Conservation (phyloP, 2,329 filamentous ascomycete genomes). For the Phialophora verrucosa region DNA sequence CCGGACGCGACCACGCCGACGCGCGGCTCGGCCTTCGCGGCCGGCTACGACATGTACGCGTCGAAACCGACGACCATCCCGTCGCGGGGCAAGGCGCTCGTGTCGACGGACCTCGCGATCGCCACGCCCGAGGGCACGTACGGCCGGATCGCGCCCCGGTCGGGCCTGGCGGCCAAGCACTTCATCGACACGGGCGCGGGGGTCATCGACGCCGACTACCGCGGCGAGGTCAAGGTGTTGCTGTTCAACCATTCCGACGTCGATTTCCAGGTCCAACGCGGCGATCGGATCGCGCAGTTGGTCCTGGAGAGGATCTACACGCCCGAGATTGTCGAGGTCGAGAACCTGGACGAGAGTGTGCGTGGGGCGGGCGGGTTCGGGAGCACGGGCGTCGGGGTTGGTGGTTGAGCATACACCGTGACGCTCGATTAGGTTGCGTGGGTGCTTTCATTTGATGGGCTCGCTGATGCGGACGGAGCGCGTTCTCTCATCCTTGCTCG, state of each 20-base stretch:
- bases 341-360: conserved; percentile 86
- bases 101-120: conserved; percentile 90
- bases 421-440: no score
- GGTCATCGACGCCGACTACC: conserved; percentile 97
- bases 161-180: conserved; percentile 89
- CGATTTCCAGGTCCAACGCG: conserved; percentile 81
- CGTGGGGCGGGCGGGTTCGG: conserved; percentile 90
- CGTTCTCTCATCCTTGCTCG: no score
- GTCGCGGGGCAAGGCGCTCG: conserved; percentile 79
- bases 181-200: conserved; percentile 96
- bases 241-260: conserved; percentile 88
- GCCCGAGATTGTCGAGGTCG: conserved; percentile 86
- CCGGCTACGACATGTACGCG: conserved; percentile 91
- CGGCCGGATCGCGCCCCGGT: conserved; percentile 86
- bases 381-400: conserved; percentile 68
- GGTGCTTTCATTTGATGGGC: no score
- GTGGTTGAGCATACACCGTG: neutral
- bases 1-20: conserved; percentile 81
- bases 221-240: conserved; percentile 90
- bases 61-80: conserved; percentile 77
- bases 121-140: conserved; percentile 89
- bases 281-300: conserved; percentile 91
- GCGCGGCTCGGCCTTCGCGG: conserved; percentile 84
- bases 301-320: conserved; percentile 94
- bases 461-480: no score